These are phyloP conservation scores for Fusarium sp. DNA, from an alignment of 2,329 filamentous ascomycete species.

Conservation along the genomic window DNA sequence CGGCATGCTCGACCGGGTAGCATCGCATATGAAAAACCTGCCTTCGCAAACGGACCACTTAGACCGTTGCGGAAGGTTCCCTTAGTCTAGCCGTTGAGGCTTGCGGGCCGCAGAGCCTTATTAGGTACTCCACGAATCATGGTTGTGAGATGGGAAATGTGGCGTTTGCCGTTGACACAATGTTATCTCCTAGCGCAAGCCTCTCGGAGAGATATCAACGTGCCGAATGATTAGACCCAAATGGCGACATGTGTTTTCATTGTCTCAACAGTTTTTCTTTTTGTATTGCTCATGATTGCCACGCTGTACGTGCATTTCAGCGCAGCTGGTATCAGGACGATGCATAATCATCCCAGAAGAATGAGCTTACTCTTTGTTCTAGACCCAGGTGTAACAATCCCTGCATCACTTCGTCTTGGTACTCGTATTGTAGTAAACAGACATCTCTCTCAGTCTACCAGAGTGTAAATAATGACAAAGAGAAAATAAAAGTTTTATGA, in stretches of 20 bases:
- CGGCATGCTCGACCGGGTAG: background rate
- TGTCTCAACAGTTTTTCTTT: conserved; percentile 4
- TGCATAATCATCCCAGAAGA: conserved; percentile 27
- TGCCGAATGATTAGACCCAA: background rate
- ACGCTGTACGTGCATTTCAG: conserved; percentile 22
- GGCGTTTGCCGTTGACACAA: conserved; percentile 1
- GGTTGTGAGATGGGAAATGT: background rate
- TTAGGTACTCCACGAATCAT: background rate
- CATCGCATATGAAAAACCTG: background rate
- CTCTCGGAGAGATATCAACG: background rate
- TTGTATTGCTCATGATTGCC: background rate
- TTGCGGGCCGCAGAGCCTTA: conserved; percentile 28
- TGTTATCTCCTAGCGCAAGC: conserved; percentile 1
- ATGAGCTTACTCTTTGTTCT: background rate
- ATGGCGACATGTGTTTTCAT: background rate
- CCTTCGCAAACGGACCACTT: background rate
- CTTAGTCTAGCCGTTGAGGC: background rate
- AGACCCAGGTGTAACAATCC: background rate
- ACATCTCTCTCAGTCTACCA: background rate
- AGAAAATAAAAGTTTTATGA: background rate
- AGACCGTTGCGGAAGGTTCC: conserved; percentile 5
- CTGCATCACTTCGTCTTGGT: background rate
- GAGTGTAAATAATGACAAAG: background rate
- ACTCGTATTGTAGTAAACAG: background rate
- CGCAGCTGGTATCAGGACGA: conserved; percentile 1